Evolutionary conservation across 108 stramenopile genomes (phyloP).

Genomic region (Cylindrotheca closterium): DNA sequence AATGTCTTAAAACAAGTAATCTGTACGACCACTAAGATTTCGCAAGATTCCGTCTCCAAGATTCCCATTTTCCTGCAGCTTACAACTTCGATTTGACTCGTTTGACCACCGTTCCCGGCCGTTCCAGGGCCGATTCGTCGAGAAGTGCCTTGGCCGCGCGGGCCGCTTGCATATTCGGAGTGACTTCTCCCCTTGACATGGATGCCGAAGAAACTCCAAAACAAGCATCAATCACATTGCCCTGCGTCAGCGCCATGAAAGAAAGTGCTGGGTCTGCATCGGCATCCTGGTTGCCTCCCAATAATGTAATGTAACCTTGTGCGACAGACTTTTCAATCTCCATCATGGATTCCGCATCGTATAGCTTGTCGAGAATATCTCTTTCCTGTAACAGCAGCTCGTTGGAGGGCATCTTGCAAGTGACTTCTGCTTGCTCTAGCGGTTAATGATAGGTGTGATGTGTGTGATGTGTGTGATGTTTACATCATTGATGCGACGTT

Average conservation of each 20-base stretch:
- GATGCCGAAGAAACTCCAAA: slow-evolving; percentile 40
- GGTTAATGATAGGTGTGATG: no score
- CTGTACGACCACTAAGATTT: no score
- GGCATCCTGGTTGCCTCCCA: slow-evolving; percentile 11
- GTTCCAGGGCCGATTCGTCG: slow-evolving; percentile 29
- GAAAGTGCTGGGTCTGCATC: slow-evolving; percentile 22
- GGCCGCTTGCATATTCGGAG: slow-evolving; percentile 17
- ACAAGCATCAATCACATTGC: slow-evolving; percentile 64
- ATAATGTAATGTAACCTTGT: slow-evolving; percentile 30
- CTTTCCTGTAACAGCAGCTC: slow-evolving; percentile 20
- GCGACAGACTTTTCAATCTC: slow-evolving; percentile 22
- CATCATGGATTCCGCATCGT: slow-evolving; percentile 42
- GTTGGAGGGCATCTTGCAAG: slow-evolving; percentile 17
- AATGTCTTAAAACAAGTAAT: no score
- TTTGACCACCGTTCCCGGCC: no score
- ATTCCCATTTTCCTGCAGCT: no score
- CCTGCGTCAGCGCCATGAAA: slow-evolving; percentile 55
- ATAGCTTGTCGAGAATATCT: slow-evolving; percentile 20
- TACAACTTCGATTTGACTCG: no score
- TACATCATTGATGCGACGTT: no score
- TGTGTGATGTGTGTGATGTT: no score
- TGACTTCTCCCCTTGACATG: slow-evolving; percentile 9
- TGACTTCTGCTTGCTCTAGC: no score
- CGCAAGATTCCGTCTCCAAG: no score
- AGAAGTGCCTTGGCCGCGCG: slow-evolving; percentile 34